These are phyloP conservation scores for Vitis riparia DNA, from an alignment of 164 flowering plant genomes.

Conservation along the genomic window DNA sequence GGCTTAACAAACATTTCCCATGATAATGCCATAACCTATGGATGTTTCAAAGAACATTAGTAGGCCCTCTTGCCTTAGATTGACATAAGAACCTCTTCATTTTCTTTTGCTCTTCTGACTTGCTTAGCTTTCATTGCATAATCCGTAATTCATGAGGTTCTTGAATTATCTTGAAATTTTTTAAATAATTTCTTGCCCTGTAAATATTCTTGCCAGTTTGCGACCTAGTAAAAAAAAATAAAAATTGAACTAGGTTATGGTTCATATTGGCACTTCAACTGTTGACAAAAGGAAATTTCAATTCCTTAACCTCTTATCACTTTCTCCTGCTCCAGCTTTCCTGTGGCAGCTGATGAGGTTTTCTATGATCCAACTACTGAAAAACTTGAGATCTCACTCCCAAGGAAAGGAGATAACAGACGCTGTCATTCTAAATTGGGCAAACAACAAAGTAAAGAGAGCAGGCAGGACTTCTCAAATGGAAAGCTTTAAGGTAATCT, in stretches of 20 bases:
- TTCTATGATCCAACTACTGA: constrained; percentile 63
- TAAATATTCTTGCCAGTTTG: too few species aligned
- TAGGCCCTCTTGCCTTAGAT: neutral
- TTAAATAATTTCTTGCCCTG: neutral
- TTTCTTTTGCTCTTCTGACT: neutral
- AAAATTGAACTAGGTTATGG: too few species aligned
- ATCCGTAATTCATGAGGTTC: too few species aligned
- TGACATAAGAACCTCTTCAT: neutral
- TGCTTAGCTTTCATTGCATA: neutral
- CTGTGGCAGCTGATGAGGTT: constrained; percentile 75
- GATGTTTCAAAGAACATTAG: neutral
- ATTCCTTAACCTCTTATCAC: neutral
- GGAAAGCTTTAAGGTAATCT: constrained; percentile 60
- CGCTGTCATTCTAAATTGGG: constrained; percentile 60
- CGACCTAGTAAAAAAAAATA: too few species aligned
- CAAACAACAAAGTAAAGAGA: constrained; percentile 54
- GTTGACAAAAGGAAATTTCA: neutral
- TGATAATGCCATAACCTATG: neutral
- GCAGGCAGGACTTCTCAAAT: constrained; percentile 47
- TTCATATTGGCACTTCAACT: too few species aligned
- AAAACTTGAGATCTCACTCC: constrained; percentile 51
- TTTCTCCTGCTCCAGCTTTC: constrained; percentile 35
- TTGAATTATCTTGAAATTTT: too few species aligned
- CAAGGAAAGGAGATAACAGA: constrained; percentile 66
- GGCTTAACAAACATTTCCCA: neutral